These are phyloP conservation scores for Haplosporangium sp. DNA, from an alignment of 371 early-diverging fungal species.

Conservation along the genomic window DNA sequence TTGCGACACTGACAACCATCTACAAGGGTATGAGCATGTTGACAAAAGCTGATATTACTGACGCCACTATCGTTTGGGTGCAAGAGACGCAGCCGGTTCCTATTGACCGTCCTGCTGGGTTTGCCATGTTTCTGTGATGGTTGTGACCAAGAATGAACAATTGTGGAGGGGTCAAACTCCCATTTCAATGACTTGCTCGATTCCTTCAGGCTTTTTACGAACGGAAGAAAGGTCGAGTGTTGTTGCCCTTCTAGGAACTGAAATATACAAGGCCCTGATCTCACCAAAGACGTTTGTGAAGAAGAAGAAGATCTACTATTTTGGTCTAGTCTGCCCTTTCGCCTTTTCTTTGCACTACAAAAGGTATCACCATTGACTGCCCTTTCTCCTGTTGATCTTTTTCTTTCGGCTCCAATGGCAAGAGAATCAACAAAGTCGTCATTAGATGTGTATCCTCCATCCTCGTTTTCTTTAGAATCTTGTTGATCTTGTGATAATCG, in stretches of 20 bases:
- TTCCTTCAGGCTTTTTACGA: not conserved
- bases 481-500: not conserved
- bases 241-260: slow-evolving; percentile 10
- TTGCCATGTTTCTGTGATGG: not conserved
- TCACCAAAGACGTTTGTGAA: not conserved
- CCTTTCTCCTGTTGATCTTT: slow-evolving; percentile 9
- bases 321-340: slow-evolving; percentile 10
- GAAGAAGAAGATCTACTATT: not conserved
- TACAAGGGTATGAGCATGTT: not conserved
- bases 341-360: slow-evolving; percentile 15
- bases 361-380: not conserved
- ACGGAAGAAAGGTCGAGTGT: not conserved
- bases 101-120: not conserved
- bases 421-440: slow-evolving; percentile 13
- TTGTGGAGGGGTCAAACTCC: slow-evolving; percentile 14
- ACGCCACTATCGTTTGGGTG: not conserved
- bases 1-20: slow-evolving; percentile 33
- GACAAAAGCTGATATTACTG: slow-evolving; percentile 2
- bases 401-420: slow-evolving; percentile 17
- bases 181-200: not conserved
- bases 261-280: not conserved
- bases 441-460: not conserved
- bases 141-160: slow-evolving; percentile 15
- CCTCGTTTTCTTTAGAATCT: slow-evolving; percentile 1
- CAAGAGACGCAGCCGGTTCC: not conserved